Conservation (phyloP, 805 yeast genomes). For the Yarrowia porcina region DNA sequence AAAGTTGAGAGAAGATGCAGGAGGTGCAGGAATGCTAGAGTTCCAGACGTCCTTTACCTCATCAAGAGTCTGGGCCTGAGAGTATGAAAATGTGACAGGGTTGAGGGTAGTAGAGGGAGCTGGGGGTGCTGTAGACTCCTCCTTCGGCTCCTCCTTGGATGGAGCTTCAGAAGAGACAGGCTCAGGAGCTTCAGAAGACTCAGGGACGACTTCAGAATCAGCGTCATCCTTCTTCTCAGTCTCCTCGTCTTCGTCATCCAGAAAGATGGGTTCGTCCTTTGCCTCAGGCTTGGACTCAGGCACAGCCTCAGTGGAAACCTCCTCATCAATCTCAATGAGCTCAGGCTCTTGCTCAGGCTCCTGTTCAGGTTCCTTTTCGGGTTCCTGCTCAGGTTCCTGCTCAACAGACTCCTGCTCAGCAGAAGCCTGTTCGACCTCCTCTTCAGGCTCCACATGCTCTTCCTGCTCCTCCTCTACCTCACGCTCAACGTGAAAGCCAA, state of each 20-base stretch:
- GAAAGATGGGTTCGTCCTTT: neutral
- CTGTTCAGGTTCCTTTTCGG: too few relatives aligned
- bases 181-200: neutral
- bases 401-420: too few relatives aligned
- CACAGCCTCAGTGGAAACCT: neutral
- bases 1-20: neutral
- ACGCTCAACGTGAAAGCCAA: neutral
- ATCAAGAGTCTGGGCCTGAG: constrained; percentile 7
- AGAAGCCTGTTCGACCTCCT: neutral
- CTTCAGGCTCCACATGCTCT: neutral
- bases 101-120: neutral
- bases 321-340: neutral
- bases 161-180: neutral
- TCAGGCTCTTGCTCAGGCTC: neutral
- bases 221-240: neutral
- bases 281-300: neutral
- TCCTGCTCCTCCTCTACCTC: neutral
- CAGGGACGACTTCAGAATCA: neutral
- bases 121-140: too few relatives aligned
- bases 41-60: constrained; percentile 16
- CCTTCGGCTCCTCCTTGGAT: too few relatives aligned
- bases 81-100: neutral
- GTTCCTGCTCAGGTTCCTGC: neutral
- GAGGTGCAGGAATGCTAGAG: neutral
- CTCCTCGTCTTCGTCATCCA: neutral